phyloP scores from a whole-genome alignment of 495 filamentous ascomycete genomes.

The Saxophila tyrrhenica region DNA sequence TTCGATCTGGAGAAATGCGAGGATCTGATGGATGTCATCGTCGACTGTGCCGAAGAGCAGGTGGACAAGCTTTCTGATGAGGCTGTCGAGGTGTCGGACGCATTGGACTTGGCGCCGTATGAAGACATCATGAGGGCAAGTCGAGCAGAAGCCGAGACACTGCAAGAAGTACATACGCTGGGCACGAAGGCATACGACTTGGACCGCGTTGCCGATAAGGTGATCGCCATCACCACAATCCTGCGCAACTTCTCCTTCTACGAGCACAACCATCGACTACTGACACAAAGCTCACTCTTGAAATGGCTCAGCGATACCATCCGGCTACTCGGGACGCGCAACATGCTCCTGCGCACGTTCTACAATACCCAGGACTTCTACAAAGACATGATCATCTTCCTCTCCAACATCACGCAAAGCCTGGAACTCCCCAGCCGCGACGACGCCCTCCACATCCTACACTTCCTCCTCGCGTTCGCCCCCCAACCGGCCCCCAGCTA shows the following conservation, averaged over 20 bases:
- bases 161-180: constrained; percentile 60
- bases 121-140: constrained; percentile 76
- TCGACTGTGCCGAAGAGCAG: constrained; percentile 87
- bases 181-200: constrained; percentile 72
- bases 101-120: constrained; percentile 67
- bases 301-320: constrained; percentile 72
- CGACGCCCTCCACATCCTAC: constrained; percentile 73
- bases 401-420: constrained; percentile 74
- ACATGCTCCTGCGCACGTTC: constrained; percentile 68
- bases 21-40: constrained; percentile 73
- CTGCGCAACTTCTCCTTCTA: constrained; percentile 84
- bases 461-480: constrained; percentile 84
- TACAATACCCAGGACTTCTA: constrained; percentile 84
- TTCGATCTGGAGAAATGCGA: constrained; percentile 67
- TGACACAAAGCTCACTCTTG: constrained; percentile 65
- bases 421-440: constrained; percentile 79
- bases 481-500: constrained; percentile 53
- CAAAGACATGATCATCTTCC: constrained; percentile 82
- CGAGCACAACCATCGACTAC: constrained; percentile 57
- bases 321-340: constrained; percentile 78
- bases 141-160: constrained; percentile 52
- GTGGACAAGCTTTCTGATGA: constrained; percentile 67
- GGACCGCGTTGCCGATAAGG: constrained; percentile 71
- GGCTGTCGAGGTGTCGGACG: constrained; percentile 71
- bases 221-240: constrained; percentile 86